Base-by-base conservation (phyloP, 2,329 filamentous ascomycete species). In the Fusarium illudens region DNA sequence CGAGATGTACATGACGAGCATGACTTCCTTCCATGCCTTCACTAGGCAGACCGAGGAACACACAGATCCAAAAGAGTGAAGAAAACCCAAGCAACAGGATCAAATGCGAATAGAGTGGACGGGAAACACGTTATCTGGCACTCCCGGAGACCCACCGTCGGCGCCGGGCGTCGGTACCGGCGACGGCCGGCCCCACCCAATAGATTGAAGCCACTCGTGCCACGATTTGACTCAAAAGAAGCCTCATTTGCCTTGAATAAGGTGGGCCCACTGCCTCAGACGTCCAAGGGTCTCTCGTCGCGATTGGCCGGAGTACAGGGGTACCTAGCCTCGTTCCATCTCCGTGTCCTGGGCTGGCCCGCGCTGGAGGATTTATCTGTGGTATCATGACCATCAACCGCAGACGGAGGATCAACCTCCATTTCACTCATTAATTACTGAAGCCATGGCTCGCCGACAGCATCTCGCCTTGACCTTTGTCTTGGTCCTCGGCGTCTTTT, bases 381-480 rank as follows among this genome's bases (percentile, higher is more conserved):
- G 64, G 46, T 33, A 68, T 70, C 64, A 71, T 72, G 72, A 70
- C 63, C 57, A 27, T 71, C 60, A 65, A 64, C 52, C 55, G 30
- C 17, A 48, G 58, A 53, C 33, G 69, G 72, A 72, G 72, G 69
- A 68, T 60, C 55, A 25, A 65, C 64, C 67, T 71, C 67, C 57
- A 63, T 67, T 65, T 58, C 67, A 65, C 51, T 72, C 68, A 58
- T 71, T 68, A 58, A 20, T 37, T 17, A 29, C 17, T 7, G 32
- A 37, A 60, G 52, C 17, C 51, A 88, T 88, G 86, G 82, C 85
- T 64, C 84, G 86, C 42, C 78, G 83, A 65, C 82, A 83, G 66
- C 84, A 87, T 70, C 76, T 89, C 61, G 81, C 86, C 29, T 74
- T 86, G 68, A 79, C 86, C 51, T 73, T 90, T 65, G 75, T 88